These are phyloP conservation scores for Plasmodium gonderi DNA, from an alignment of 169 alveolate species.

Conservation along the genomic window DNA sequence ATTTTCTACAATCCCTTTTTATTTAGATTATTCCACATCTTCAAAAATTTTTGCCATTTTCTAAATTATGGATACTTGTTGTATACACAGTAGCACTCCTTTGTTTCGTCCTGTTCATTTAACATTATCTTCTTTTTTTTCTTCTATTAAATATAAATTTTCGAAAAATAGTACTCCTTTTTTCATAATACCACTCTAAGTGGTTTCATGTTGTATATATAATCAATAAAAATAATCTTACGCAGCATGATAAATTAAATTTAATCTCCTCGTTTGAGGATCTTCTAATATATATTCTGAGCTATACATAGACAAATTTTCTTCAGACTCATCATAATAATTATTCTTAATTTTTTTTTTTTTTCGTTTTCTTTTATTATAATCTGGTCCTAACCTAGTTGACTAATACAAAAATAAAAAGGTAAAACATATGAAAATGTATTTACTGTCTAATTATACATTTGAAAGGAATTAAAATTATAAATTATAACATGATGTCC, in stretches of 20 bases:
- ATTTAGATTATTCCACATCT: too few relatives aligned
- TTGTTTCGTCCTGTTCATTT: background rate
- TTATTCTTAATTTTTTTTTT: background rate
- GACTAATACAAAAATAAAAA: background rate
- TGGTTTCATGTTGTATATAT: background rate
- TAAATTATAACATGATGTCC: background rate
- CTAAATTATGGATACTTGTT: too few relatives aligned
- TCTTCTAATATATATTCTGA: background rate
- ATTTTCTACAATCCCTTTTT: too few relatives aligned
- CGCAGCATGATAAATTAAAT: background rate
- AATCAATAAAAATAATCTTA: background rate
- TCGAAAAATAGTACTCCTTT: background rate
- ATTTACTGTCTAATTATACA: background rate
- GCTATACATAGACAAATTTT: too few relatives aligned
- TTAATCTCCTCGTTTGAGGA: background rate
- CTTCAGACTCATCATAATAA: too few relatives aligned
- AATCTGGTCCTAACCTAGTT: background rate
- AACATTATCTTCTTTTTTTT: background rate
- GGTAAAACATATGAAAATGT: background rate
- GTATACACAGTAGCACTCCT: background rate
- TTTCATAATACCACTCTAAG: background rate
- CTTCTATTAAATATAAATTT: background rate
- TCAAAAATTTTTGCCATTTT: too few relatives aligned
- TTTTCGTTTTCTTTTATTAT: background rate
- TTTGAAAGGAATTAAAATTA: background rate